Percentiles rank a stretch among this genome's conserved stretches.
These are phyloP conservation scores for Linnemannia elongata DNA, from an alignment of 192 early-diverging fungal genomes.

Conservation along the genomic window DNA sequence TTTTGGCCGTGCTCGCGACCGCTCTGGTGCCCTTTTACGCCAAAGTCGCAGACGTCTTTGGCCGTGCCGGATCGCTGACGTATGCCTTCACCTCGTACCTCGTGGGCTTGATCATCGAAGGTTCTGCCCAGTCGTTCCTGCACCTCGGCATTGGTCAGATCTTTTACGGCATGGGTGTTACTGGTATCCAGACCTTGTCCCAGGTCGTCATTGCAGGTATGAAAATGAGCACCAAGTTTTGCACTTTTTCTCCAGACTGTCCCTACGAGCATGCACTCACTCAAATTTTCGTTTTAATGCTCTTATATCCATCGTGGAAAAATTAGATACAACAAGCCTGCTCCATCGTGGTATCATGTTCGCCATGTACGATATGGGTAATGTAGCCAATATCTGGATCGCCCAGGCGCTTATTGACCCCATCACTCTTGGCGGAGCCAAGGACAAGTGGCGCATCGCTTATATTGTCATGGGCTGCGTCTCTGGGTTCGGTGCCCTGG, in stretches of 20 bases:
- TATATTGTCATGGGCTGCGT: slow-evolving; percentile 29
- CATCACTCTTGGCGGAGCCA: slow-evolving; percentile 6
- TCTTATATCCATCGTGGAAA: not conserved
- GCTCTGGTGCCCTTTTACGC: slow-evolving; percentile 50
- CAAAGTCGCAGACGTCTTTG: slow-evolving; percentile 46
- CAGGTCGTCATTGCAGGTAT: slow-evolving; percentile 54
- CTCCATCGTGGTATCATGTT: slow-evolving; percentile 49
- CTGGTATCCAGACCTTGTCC: slow-evolving; percentile 42
- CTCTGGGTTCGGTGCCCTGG: slow-evolving; percentile 25
- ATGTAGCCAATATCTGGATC: slow-evolving; percentile 29
- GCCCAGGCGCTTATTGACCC: slow-evolving; percentile 32
- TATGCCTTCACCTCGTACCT: slow-evolving; percentile 44
- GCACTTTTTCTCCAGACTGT: not conserved
- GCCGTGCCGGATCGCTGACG: slow-evolving; percentile 45
- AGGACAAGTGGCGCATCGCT: slow-evolving; percentile 31
- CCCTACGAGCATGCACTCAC: not conserved
- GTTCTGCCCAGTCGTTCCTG: slow-evolving; percentile 17
- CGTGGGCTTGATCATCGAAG: slow-evolving; percentile 48
- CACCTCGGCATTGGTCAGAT: slow-evolving; percentile 50
- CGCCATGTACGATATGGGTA: slow-evolving; percentile 40
- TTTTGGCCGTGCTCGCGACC: slow-evolving; percentile 40
- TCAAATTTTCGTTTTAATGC: not conserved
- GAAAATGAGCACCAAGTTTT: not conserved
- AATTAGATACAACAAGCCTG: slow-evolving; percentile 32
- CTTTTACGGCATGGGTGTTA: slow-evolving; percentile 42